Evolutionary conservation across 106 monocot genomes (phyloP).

Genomic region (Dendrobium nobile): DNA sequence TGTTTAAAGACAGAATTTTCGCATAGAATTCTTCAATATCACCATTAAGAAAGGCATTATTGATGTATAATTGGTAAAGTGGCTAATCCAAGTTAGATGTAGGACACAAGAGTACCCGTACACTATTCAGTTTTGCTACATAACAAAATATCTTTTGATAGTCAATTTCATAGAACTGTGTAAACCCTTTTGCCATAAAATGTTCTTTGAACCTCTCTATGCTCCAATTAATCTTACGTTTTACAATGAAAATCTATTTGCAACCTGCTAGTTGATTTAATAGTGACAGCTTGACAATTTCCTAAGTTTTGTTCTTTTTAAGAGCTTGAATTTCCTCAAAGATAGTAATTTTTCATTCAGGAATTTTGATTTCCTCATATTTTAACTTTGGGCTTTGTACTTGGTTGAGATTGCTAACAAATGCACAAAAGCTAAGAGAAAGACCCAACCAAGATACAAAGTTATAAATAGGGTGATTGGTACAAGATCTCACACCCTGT

Average conservation of each 20-base stretch:
- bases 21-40: neutral
- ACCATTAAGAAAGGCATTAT: neutral
- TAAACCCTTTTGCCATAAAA: neutral
- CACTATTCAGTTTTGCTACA: neutral
- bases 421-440: neutral
- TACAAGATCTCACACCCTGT: neutral
- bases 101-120: neutral
- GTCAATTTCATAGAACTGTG: constrained; percentile 4
- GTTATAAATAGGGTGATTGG: neutral
- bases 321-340: neutral
- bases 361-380: neutral
- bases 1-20: neutral
- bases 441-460: neutral
- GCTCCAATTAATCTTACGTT: neutral
- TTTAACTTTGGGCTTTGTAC: neutral
- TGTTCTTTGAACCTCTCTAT: neutral
- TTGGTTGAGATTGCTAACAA: neutral
- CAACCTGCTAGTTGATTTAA: neutral
- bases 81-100: neutral
- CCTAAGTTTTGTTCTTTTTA: neutral
- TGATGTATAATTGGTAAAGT: constrained; percentile 3
- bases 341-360: neutral
- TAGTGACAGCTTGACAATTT: neutral
- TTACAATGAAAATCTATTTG: constrained; percentile 1
- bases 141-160: neutral